These are phyloP conservation scores for Citrus sinensis DNA, from an alignment of 345 rosid genomes.

Conservation along the genomic window DNA sequence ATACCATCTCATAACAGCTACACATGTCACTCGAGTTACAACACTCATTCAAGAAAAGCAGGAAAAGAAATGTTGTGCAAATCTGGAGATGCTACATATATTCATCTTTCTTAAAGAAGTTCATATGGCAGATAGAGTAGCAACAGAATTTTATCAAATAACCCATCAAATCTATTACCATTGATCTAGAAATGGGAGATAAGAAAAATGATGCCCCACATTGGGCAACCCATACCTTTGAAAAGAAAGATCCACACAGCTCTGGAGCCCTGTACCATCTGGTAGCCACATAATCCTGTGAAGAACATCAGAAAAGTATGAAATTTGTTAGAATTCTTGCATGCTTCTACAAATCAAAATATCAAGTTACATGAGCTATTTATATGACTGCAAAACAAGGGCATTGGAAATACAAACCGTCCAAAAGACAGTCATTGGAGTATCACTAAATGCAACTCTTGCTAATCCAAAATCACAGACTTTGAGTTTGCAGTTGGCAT, in stretches of 20 bases:
- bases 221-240: conserved; percentile 57
- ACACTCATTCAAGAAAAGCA: not conserved
- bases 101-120: not conserved
- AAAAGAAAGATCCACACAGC: conserved; percentile 93
- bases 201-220: not conserved
- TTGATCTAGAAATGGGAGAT: not conserved
- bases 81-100: not conserved
- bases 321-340: conserved; percentile 6
- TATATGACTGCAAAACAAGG: not conserved
- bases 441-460: conserved; percentile 86
- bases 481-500: conserved; percentile 96
- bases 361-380: not conserved
- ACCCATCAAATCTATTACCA: conserved; percentile 12
- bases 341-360: not conserved
- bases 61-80: not conserved
- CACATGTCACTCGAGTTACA: not conserved
- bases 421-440: conserved; percentile 91
- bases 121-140: not conserved
- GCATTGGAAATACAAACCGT: conserved; percentile 48
- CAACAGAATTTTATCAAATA: conserved; percentile 9
- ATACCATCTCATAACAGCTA: conserved; percentile 10
- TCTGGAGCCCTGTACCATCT: conserved; percentile 99
- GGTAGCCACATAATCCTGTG: conserved; percentile 94
- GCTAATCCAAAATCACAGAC: conserved; percentile 96
- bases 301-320: conserved; percentile 8